Percentiles rank a stretch among this genome's conserved stretches.
phyloP scores from a whole-genome alignment of 805 yeast species.

The Millerago galiae region DNA sequence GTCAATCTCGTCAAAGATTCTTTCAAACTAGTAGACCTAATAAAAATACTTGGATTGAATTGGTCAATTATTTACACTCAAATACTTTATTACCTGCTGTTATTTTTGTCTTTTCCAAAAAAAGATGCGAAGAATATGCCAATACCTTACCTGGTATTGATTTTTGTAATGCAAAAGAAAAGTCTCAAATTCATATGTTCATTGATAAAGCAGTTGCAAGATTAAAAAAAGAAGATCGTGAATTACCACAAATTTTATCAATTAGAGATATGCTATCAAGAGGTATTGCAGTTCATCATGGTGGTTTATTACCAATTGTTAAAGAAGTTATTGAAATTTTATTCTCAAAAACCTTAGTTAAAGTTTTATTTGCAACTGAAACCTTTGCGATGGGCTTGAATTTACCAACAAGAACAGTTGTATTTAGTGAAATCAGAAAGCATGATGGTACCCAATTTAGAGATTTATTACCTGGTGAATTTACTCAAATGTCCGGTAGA shows the following conservation, averaged over 20 bases:
- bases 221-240: constrained; percentile 85
- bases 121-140: constrained; percentile 90
- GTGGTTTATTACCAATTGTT: constrained; percentile 88
- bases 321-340: constrained; percentile 90
- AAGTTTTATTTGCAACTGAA: constrained; percentile 93
- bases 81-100: constrained; percentile 84
- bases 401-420: constrained; percentile 93
- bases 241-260: constrained; percentile 82
- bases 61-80: constrained; percentile 64
- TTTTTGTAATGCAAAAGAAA: constrained; percentile 78
- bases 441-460: constrained; percentile 87
- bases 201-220: constrained; percentile 85
- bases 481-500: constrained; percentile 98
- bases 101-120: constrained; percentile 87
- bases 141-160: constrained; percentile 66
- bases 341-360: constrained; percentile 79
- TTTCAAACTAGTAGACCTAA: constrained; percentile 43
- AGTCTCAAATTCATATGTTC: constrained; percentile 89
- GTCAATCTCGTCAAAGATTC: constrained; percentile 27
- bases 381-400: constrained; percentile 99
- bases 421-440: constrained; percentile 76
- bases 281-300: constrained; percentile 95
- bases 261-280: constrained; percentile 77
- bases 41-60: constrained; percentile 68
- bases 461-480: constrained; percentile 87